Evolutionary conservation across 306 rosid species (phyloP).

Genomic region (Styphnolobium japonicum): DNA sequence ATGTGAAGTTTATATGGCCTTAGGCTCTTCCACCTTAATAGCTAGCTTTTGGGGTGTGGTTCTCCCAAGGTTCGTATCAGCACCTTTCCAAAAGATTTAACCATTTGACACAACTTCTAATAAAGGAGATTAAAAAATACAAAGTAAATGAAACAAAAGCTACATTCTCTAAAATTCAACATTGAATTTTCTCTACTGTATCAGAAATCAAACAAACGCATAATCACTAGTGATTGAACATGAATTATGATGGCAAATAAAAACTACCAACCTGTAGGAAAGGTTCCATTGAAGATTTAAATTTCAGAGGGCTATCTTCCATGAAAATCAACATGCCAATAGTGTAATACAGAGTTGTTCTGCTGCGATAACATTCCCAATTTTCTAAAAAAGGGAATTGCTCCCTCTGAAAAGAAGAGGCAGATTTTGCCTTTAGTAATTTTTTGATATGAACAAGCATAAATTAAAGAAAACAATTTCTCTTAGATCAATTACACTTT

Average conservation of each 20-base stretch:
- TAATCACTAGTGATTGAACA: neutral
- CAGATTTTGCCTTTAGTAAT: neutral
- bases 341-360: slow-evolving; percentile 42
- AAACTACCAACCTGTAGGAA: slow-evolving; percentile 41
- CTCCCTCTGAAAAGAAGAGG: slow-evolving; percentile 36
- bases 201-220: neutral
- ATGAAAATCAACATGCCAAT: slow-evolving; percentile 45
- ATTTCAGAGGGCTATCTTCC: slow-evolving; percentile 43
- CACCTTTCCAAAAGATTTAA: slow-evolving; percentile 3
- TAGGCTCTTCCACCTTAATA: too few relatives aligned
- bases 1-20: too few relatives aligned
- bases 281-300: slow-evolving; percentile 48
- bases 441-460: neutral
- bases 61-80: too few relatives aligned
- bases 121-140: neutral
- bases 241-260: neutral
- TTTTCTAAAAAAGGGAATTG: slow-evolving; percentile 38
- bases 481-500: neutral
- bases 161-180: neutral
- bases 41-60: too few relatives aligned
- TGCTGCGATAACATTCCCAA: slow-evolving; percentile 40
- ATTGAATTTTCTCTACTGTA: neutral
- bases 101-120: neutral
- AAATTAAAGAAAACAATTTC: neutral
- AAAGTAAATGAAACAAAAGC: neutral